Conservation (phyloP, 2,329 filamentous ascomycete genomes). For the Talaromyces sp. region DNA sequence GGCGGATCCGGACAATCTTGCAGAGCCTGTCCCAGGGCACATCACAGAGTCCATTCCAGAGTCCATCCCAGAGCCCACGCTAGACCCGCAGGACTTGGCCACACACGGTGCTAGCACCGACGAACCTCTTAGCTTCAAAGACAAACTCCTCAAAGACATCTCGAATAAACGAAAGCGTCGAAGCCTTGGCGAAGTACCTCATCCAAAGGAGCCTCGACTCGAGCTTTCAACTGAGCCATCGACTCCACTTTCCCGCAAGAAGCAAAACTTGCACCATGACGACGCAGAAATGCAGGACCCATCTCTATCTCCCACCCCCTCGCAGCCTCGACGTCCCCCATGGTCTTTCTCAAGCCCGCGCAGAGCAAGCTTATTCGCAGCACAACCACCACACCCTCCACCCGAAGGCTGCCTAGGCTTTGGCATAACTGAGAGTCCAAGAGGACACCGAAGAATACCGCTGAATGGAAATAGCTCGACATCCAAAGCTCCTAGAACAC, state of each 20-base stretch:
- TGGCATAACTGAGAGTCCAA: conserved; percentile 2
- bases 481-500: not conserved
- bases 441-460: not conserved
- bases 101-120: not conserved
- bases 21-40: not conserved
- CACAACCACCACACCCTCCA: not conserved
- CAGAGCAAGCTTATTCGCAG: not conserved
- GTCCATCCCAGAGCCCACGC: not conserved
- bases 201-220: not conserved
- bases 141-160: not conserved
- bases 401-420: not conserved
- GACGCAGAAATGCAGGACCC: not conserved
- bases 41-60: no score
- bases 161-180: not conserved
- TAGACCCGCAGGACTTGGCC: not conserved
- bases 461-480: not conserved
- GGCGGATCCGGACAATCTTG: not conserved
- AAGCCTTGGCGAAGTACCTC: not conserved
- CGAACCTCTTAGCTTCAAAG: not conserved
- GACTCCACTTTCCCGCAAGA: not conserved
- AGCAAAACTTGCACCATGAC: not conserved
- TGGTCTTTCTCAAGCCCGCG: conserved; percentile 3
- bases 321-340: not conserved
- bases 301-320: not conserved
- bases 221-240: not conserved